Percentiles rank a stretch among this genome's conserved stretches.
phyloP scores from a whole-genome alignment of 306 rosid species.

The Vachellia collinsii region DNA sequence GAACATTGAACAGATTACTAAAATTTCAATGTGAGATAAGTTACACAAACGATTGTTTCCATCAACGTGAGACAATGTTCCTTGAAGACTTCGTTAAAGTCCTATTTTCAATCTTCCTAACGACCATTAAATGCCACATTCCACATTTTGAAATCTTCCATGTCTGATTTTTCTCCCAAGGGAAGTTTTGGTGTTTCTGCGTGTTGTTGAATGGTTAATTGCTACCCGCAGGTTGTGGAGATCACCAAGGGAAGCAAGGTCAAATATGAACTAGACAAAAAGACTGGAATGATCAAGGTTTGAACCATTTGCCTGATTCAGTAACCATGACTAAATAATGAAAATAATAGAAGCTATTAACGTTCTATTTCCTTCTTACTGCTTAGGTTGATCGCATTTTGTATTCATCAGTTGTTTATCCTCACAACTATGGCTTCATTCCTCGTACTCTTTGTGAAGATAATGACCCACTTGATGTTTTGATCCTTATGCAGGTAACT shows the following conservation, averaged over 20 bases:
- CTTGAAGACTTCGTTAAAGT: background rate
- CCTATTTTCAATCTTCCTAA: conserved; percentile 4
- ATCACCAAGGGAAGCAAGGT: conserved; percentile 95
- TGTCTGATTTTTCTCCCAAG: background rate
- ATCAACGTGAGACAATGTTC: too few species aligned
- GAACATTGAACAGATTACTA: too few species aligned
- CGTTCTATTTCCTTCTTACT: background rate
- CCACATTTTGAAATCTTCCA: conserved; percentile 8
- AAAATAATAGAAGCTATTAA: background rate
- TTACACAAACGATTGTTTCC: too few species aligned
- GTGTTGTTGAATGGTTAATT: conserved; percentile 43
- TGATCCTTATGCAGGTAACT: conserved; percentile 93
- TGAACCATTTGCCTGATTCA: background rate
- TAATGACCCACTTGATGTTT: conserved; percentile 91
- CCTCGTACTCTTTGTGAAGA: conserved; percentile 97
- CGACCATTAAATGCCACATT: background rate
- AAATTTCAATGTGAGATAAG: too few species aligned
- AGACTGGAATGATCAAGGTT: conserved; percentile 96
- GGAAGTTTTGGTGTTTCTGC: conserved; percentile 12
- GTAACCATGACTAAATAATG: background rate
- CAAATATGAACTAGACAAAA: conserved; percentile 95
- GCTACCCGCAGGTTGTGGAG: conserved; percentile 79
- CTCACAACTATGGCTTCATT: conserved; percentile 94
- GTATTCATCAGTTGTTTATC: conserved; percentile 93
- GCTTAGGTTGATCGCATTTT: conserved; percentile 85